Conservation (phyloP, 2,329 filamentous ascomycete genomes). For the Fusarium chuoi region DNA sequence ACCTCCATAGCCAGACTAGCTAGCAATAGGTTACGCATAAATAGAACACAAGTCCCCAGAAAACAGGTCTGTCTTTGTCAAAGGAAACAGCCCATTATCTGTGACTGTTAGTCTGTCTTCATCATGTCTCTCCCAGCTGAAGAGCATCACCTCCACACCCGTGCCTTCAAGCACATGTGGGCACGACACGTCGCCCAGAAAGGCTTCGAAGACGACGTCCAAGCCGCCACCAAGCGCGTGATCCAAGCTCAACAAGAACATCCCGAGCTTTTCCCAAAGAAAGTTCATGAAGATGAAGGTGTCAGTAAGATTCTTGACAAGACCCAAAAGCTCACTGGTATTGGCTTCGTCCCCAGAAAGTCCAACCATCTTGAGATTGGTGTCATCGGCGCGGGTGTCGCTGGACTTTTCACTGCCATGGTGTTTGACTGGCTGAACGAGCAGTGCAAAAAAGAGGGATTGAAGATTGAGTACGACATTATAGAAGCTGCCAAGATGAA, state of each 20-base stretch:
- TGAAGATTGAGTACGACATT: conserved; percentile 51
- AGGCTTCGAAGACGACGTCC: conserved; percentile 11
- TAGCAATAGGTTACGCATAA: neutral
- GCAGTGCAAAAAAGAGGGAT: neutral
- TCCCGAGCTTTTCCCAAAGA: neutral
- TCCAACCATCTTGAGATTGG: neutral
- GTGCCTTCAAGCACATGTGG: conserved; percentile 26
- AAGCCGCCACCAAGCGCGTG: neutral
- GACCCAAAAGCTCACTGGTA: neutral
- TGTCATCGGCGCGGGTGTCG: conserved; percentile 14
- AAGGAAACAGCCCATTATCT: neutral
- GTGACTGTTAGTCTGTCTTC: neutral
- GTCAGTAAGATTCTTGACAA: neutral
- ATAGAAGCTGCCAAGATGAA: conserved; percentile 46
- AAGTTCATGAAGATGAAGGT: neutral
- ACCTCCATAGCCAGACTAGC: neutral
- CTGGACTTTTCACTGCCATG: conserved; percentile 12
- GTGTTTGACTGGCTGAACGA: conserved; percentile 23
- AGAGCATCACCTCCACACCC: neutral
- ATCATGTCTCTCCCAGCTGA: neutral
- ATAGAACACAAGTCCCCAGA: neutral
- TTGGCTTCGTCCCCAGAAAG: neutral
- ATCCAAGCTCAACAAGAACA: neutral
- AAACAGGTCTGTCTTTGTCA: neutral
- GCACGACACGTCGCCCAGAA: conserved; percentile 16